Evolutionary conservation across 192 early-diverging fungal species (phyloP).

Genomic region (Cladochytrium replicatum): DNA sequence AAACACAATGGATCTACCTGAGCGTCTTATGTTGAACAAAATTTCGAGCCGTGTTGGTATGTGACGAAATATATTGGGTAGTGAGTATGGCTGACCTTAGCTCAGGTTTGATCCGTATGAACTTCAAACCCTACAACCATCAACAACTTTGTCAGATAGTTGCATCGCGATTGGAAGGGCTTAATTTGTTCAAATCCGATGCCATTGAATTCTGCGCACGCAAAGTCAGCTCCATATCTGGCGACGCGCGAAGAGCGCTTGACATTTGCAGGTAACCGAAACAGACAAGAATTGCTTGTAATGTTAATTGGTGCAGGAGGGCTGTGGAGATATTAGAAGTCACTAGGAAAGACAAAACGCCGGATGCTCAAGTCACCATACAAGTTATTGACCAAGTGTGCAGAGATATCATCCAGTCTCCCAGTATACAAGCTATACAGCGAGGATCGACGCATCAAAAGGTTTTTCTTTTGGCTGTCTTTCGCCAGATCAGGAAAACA

Average conservation of each 20-base stretch:
- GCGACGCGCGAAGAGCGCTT: constrained; percentile 88
- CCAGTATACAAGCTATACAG: constrained; percentile 61
- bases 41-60: constrained; percentile 81
- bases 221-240: constrained; percentile 91
- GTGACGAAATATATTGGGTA: neutral
- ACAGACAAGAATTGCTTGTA: neutral
- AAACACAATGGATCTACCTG: constrained; percentile 97
- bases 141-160: constrained; percentile 81
- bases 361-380: constrained; percentile 39
- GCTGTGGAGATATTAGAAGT: constrained; percentile 22
- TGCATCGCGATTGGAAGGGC: constrained; percentile 59
- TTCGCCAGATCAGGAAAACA: constrained; percentile 46
- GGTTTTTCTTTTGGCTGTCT: constrained; percentile 68
- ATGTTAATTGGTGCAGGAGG: constrained; percentile 7
- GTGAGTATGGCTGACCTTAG: neutral
- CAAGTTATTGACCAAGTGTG: constrained; percentile 65
- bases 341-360: constrained; percentile 5
- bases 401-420: constrained; percentile 79
- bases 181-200: constrained; percentile 65
- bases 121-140: constrained; percentile 87
- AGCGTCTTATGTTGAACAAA: constrained; percentile 79
- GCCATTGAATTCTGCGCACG: constrained; percentile 90
- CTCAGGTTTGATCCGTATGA: constrained; percentile 72
- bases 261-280: constrained; percentile 75
- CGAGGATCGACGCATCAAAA: constrained; percentile 72